Conservation (phyloP, 306 rosid genomes). For the Pterocarpus macrocarpus region DNA sequence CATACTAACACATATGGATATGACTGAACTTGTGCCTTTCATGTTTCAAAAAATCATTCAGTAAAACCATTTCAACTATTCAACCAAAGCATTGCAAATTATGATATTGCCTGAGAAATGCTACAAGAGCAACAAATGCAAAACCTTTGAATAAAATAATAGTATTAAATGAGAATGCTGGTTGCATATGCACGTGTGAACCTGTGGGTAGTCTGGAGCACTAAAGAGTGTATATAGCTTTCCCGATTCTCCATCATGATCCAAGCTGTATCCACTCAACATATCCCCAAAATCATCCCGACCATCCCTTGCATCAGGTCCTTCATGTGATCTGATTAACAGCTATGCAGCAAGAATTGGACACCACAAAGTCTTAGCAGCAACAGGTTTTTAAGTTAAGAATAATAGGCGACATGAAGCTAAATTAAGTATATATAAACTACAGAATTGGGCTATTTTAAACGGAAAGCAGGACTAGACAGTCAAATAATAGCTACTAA, state of each 20-base stretch:
- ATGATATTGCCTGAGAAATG: constrained; percentile 19
- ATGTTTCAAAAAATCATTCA: constrained; percentile 36
- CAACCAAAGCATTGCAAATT: constrained; percentile 14
- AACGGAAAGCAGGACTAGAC: not conserved
- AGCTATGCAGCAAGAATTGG: constrained; percentile 63
- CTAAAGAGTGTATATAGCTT: constrained; percentile 86
- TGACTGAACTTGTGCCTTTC: constrained; percentile 31
- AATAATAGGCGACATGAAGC: not conserved
- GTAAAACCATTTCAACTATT: constrained; percentile 4
- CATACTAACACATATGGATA: constrained; percentile 9
- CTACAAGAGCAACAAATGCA: constrained; percentile 21
- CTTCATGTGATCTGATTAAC: constrained; percentile 96
- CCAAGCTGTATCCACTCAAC: constrained; percentile 80
- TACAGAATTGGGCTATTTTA: constrained; percentile 7
- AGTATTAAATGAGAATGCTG: constrained; percentile 29
- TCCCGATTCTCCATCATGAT: constrained; percentile 83
- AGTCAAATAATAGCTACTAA: constrained; percentile 15
- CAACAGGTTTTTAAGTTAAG: constrained; percentile 27
- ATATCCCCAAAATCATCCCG: constrained; percentile 78
- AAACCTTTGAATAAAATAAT: constrained; percentile 30
- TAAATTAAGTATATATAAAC: not conserved
- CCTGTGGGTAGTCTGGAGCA: constrained; percentile 92
- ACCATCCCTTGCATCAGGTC: constrained; percentile 85
- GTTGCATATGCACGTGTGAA: constrained; percentile 47
- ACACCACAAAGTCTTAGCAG: constrained; percentile 29